A percentile compares a stretch with the other conserved stretches of the same genome.
Evolutionary conservation across 164 flowering plant genomes (phyloP).

Genomic region (Taxillus chinensis): DNA sequence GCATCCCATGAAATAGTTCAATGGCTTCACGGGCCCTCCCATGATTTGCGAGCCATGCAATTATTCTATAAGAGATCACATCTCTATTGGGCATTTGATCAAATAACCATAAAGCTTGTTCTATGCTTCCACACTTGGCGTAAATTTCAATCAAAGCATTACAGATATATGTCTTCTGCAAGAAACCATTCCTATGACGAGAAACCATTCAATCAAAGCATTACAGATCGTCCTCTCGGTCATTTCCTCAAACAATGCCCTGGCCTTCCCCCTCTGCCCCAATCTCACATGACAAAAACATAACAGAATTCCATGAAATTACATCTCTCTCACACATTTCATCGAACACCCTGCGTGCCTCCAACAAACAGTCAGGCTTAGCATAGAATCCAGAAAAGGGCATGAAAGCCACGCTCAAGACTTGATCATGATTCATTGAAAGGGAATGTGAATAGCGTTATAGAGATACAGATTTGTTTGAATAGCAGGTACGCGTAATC

Average conservation of each 20-base stretch:
- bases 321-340: conserved; percentile 64
- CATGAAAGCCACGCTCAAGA: too few species aligned
- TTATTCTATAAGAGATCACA: conserved; percentile 47
- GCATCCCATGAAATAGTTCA: conserved; percentile 34
- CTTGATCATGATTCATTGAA: conserved; percentile 47
- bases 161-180: conserved; percentile 29
- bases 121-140: conserved; percentile 37
- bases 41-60: conserved; percentile 40
- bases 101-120: conserved; percentile 31
- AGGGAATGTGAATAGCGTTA: too few species aligned
- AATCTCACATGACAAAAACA: conserved; percentile 46
- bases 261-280: conserved; percentile 53
- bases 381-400: conserved; percentile 62
- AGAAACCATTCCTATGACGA: conserved; percentile 18
- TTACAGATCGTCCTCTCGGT: conserved; percentile 45
- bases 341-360: conserved; percentile 50
- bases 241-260: conserved; percentile 36
- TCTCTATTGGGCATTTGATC: conserved; percentile 24
- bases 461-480: too few species aligned
- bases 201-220: conserved; percentile 42
- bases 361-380: conserved; percentile 33
- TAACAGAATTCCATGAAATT: conserved; percentile 57
- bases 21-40: conserved; percentile 40
- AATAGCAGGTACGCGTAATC: too few species aligned
- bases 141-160: conserved; percentile 82